Conservation (phyloP, 202 grass and related monocot species). For the Saccharum hybrid region DNA sequence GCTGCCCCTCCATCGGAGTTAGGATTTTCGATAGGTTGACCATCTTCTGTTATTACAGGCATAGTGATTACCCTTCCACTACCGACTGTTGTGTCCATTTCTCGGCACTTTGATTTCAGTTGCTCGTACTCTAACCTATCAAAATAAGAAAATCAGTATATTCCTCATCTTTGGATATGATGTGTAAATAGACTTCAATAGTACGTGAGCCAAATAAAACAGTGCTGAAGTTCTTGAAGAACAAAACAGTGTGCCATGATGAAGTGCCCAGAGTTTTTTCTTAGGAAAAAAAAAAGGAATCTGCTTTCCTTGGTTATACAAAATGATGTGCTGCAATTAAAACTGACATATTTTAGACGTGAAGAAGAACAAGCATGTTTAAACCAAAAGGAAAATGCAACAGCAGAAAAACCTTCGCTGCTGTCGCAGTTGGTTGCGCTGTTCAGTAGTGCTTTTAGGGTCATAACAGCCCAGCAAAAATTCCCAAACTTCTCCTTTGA, state of each 20-base stretch:
- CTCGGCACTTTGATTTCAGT: constrained; percentile 83
- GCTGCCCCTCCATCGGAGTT: constrained; percentile 37
- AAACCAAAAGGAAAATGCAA: background rate
- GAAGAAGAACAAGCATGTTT: constrained; percentile 28
- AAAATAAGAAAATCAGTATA: constrained; percentile 51
- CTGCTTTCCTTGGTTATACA: background rate
- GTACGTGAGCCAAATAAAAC: constrained; percentile 14
- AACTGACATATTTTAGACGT: background rate
- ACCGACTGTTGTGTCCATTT: constrained; percentile 82
- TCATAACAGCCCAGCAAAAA: constrained; percentile 97
- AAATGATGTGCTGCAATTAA: background rate
- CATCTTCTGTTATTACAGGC: constrained; percentile 88
- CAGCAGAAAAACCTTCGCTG: constrained; percentile 54
- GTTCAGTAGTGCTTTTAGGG: constrained; percentile 79
- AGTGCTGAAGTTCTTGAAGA: constrained; percentile 17
- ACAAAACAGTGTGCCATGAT: constrained; percentile 1
- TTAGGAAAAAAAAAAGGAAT: background rate
- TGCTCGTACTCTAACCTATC: constrained; percentile 85
- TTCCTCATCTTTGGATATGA: constrained; percentile 25
- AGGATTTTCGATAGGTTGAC: constrained; percentile 66
- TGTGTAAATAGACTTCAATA: background rate
- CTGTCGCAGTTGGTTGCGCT: constrained; percentile 71
- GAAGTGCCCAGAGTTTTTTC: constrained; percentile 10
- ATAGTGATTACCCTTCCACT: constrained; percentile 83
- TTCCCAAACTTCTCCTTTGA: constrained; percentile 97